These are phyloP conservation scores for Entomortierella parvispora DNA, from an alignment of 192 early-diverging fungal genomes.

Conservation along the genomic window DNA sequence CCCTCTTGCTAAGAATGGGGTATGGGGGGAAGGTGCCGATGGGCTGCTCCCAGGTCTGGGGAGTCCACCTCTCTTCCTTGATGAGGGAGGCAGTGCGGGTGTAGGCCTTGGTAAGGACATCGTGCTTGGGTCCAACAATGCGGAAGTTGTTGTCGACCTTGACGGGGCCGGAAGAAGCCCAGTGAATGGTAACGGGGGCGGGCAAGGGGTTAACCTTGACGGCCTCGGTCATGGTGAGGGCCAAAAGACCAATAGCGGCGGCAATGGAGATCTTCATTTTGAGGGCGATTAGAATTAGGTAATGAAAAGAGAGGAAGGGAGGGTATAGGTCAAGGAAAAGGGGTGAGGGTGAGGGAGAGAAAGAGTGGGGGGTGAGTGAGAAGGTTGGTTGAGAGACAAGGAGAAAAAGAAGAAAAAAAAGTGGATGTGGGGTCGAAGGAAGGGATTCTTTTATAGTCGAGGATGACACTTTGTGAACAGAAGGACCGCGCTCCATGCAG, in stretches of 20 bases:
- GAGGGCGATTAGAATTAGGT: background rate
- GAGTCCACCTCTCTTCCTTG: constrained; percentile 56
- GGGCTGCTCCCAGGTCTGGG: constrained; percentile 45
- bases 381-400: constrained; percentile 13
- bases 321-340: background rate
- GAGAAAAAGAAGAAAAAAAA: constrained; percentile 29
- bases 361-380: background rate
- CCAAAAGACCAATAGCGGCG: constrained; percentile 50
- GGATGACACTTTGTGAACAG: background rate
- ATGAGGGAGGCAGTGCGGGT: constrained; percentile 62
- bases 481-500: background rate
- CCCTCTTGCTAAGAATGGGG: constrained; percentile 36
- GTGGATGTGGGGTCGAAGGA: constrained; percentile 19
- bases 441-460: constrained; percentile 24
- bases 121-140: constrained; percentile 38
- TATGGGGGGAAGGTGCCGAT: constrained; percentile 35
- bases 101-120: constrained; percentile 58
- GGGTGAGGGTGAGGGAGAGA: background rate
- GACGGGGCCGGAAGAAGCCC: constrained; percentile 53
- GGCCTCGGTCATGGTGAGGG: constrained; percentile 48
- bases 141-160: constrained; percentile 41
- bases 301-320: background rate
- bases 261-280: constrained; percentile 47
- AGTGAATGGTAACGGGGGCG: constrained; percentile 43
- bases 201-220: constrained; percentile 58